Evolutionary conservation across 441 rosid genomes (phyloP).

Genomic region (Gossypium aridum): DNA sequence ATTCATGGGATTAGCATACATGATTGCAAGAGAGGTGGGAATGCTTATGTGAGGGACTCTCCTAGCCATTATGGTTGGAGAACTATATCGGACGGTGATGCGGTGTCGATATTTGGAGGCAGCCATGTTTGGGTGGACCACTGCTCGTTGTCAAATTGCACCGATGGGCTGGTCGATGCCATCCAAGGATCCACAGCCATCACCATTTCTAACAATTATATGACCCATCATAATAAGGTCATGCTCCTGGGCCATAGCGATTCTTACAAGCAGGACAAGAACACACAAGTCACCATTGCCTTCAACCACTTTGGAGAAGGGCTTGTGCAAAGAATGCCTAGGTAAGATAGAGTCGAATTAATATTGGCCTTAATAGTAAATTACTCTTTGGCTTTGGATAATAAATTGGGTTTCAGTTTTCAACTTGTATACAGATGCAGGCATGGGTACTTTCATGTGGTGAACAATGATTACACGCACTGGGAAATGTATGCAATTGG

Average conservation of each 20-base stretch:
- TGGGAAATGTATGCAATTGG: conserved; percentile 74
- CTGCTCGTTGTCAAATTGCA: conserved; percentile 36
- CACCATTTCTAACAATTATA: conserved; percentile 35
- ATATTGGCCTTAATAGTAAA: background rate
- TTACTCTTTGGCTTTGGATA: background rate
- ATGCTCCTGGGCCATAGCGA: conserved; percentile 44
- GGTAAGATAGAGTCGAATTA: conserved; percentile 13
- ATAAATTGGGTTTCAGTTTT: background rate
- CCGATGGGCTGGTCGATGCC: conserved; percentile 38
- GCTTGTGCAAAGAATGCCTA: conserved; percentile 42
- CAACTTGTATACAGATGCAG: conserved; percentile 40
- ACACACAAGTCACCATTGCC: conserved; percentile 47
- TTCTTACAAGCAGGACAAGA: conserved; percentile 30
- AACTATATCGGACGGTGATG: conserved; percentile 42
- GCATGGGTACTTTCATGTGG: conserved; percentile 71
- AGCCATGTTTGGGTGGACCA: conserved; percentile 45
- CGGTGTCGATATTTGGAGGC: conserved; percentile 34
- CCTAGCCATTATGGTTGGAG: conserved; percentile 36
- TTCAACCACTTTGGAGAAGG: conserved; percentile 20
- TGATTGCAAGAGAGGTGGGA: conserved; percentile 33
- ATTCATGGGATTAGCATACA: conserved; percentile 39
- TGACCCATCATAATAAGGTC: conserved; percentile 42
- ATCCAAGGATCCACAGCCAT: conserved; percentile 41
- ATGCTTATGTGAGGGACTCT: conserved; percentile 37
- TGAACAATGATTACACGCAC: conserved; percentile 65